Evolutionary conservation across 768 basidiomycete species (phyloP), one percentile per base, ranked within the genome.

Genomic region (Trametes gibbosa): DNA sequence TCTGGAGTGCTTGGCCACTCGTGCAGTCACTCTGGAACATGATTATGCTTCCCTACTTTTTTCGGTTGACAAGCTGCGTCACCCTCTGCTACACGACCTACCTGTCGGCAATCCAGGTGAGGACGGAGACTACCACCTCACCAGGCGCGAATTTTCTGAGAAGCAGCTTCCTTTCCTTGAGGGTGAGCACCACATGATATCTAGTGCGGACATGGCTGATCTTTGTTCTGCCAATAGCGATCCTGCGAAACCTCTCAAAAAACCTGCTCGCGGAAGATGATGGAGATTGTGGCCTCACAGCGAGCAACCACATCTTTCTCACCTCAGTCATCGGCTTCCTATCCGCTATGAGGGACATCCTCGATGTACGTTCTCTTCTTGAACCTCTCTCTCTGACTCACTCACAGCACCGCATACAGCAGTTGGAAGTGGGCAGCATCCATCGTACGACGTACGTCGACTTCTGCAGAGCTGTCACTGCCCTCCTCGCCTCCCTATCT

Each of bases 1-100:
- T 23, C 72, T 89, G 32, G 74, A 79, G 56, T 76, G 79, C 8
- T 65, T 87, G 14, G 79, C 81, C 7, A 78, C 82, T 1, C 69
- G 72, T 25, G 70, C 76, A 47, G 63, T 79, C 23, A 80, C 79
- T 0, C 74, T 83, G 24, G 87, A 89, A 67, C 81, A 81, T 55
- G 79, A 85, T 58, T 90, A 84, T 59, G 68, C 81, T 10, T 73
- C 81, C 2, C 66, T 79, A 25, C 65, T 92, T n/a, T 72, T 90
- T 34, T 78, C 81, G 9, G 73, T 85, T n/a, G 85, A 84, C 56
- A 76, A 78, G 37, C 67, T 81, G 10, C 78, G 73, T 10, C 85
- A 90, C 68, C 77, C 81, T 4, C 68, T 85, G 7, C 67, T 86
- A 39, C 70, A 62, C 17, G 73, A 66, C 17, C 62, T 77, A n/a